phyloP scores from a whole-genome alignment of 2,329 filamentous ascomycete genomes.

The Ilyonectria destructans region DNA sequence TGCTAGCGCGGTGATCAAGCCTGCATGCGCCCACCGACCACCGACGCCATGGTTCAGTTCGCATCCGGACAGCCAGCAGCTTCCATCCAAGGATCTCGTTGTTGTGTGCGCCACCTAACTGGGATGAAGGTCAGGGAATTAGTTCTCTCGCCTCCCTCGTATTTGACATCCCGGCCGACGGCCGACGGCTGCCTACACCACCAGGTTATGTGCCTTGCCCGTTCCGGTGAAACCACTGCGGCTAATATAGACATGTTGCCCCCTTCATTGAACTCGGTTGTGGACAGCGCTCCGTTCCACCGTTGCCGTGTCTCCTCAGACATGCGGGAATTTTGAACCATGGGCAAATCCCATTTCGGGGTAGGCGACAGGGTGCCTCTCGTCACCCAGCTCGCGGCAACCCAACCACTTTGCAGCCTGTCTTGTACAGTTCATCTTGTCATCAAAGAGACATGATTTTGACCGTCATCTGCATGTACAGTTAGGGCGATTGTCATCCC shows the following conservation, averaged over 20 bases:
- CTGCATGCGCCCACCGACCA: too few species aligned
- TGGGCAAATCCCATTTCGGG: neutral
- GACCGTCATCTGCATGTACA: too few species aligned
- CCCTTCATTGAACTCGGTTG: neutral
- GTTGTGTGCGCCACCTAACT: too few species aligned
- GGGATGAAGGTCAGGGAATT: too few species aligned
- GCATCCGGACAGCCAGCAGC: too few species aligned
- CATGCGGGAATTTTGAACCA: neutral
- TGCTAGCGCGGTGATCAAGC: too few species aligned
- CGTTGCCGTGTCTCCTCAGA: neutral
- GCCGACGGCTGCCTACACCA: neutral
- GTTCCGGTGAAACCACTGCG: neutral
- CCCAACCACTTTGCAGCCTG: neutral
- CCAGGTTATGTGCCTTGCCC: neutral
- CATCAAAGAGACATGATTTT: neutral
- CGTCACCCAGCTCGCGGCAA: neutral
- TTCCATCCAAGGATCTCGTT: too few species aligned
- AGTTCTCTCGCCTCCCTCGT: too few species aligned
- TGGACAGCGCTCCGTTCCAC: neutral
- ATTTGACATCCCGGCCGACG: neutral
- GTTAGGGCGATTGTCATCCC: too few species aligned
- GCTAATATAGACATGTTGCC: neutral
- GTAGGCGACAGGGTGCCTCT: neutral
- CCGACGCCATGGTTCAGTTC: too few species aligned
- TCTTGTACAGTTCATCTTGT: neutral